Conservation (phyloP, 2,329 filamentous ascomycete species). For the Phaeosphaeria sp. region DNA sequence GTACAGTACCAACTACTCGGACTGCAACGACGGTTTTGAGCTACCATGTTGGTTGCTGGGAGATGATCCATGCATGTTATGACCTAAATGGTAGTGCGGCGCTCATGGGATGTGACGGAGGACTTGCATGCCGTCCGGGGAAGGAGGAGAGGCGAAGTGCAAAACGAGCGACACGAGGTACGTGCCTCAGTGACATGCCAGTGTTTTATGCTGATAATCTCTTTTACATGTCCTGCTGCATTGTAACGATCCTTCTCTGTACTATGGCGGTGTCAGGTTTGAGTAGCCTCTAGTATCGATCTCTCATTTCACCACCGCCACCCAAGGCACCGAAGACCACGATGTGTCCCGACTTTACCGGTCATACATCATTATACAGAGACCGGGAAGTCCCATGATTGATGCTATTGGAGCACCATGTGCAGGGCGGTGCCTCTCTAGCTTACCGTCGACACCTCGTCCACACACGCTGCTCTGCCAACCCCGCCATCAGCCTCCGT, state of each 20-base stretch:
- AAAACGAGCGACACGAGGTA: conserved; percentile 18
- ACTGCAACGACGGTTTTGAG: conserved; percentile 12
- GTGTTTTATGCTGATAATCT: not conserved
- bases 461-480: conserved; percentile 9
- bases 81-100: conserved; percentile 19
- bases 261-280: not conserved
- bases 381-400: conserved; percentile 8
- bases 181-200: conserved; percentile 1
- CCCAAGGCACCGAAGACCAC: not conserved
- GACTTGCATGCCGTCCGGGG: conserved; percentile 21
- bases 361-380: not conserved
- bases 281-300: not conserved
- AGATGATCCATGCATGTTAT: conserved; percentile 19
- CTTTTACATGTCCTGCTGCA: not conserved
- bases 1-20: conserved; percentile 10
- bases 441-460: conserved; percentile 9
- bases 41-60: conserved; percentile 10
- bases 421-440: conserved; percentile 17
- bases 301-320: not conserved
- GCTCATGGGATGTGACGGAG: conserved; percentile 21
- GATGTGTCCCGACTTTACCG: not conserved
- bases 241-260: not conserved
- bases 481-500: conserved; percentile 31
- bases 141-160: conserved; percentile 31
- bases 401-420: conserved; percentile 12